Evolutionary conservation across 73 alveolate genomes (phyloP).

Genomic region (Stentor coeruleus): DNA sequence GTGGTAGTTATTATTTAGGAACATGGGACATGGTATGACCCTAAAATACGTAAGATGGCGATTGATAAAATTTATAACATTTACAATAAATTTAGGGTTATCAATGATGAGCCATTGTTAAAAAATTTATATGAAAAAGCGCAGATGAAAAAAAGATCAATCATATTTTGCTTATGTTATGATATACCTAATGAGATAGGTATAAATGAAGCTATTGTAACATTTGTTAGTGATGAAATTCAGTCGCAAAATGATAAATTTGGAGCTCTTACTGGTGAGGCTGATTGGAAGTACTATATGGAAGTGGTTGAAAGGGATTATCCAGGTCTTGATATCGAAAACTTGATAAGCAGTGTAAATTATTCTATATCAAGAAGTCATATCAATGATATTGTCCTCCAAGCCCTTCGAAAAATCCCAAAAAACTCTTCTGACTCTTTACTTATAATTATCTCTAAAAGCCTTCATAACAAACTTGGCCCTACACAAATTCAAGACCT

Average conservation of each 20-base stretch:
- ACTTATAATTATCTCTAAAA: background rate
- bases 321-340: background rate
- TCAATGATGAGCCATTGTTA: background rate
- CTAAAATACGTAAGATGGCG: background rate
- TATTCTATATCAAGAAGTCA: background rate
- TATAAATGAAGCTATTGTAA: background rate
- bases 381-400: background rate
- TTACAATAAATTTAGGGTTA: background rate
- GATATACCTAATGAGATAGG: background rate
- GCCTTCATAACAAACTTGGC: background rate
- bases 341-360: background rate
- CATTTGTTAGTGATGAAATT: background rate
- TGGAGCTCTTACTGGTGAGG: background rate
- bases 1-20: no score
- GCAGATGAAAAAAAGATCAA: background rate
- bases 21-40: background rate
- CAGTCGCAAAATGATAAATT: background rate
- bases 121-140: background rate
- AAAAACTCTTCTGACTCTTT: background rate
- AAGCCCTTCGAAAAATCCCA: background rate
- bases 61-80: background rate
- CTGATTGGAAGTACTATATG: background rate
- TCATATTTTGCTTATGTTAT: background rate
- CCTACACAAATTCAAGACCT: background rate
- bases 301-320: background rate